Base-by-base conservation (phyloP, 2,329 filamentous ascomycete genomes). In the Colletotrichum sidae region DNA sequence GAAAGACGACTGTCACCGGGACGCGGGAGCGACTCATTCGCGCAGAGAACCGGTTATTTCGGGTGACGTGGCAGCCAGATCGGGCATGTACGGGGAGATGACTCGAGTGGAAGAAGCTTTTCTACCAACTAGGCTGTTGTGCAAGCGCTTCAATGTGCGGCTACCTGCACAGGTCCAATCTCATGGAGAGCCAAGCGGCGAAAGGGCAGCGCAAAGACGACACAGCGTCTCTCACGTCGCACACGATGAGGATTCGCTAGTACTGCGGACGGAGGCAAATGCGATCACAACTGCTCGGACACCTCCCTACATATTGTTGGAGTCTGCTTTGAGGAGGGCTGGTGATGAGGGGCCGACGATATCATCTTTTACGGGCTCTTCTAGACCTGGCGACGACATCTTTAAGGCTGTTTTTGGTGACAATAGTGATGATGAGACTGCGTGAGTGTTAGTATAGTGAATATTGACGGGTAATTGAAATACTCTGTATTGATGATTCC, bases 361-460 rank as follows among this genome's bases (percentile, higher is more conserved):
- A 6, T 25, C 25, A 25, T 25, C 25, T 49, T 34, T 13, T 45
- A 57, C 55, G 52, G 33, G 25, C 25, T 25, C 34, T 15, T 41
- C 51, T 2, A 57, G 57, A 35, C 62, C 61, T 45, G 51, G 49
- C 12, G 52, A 67, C 44, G 71, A 67, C 13, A 90, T 97, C 0
- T 94, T 97, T 72, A 92, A 88, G 70, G 92, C 93, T n/a, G 94
- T 98, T 37, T 98, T 98, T 84, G 95, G 94, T 6, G 93, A 94
- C 75, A 92, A 92, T 72, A 90, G 91, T 69, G 91, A 93, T 70
- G 90, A 93, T 60, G 68, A 67, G 25, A 25, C 25, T 25, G 4
- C 4, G 25, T 25, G 4, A 25, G 25, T 25, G 5, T 5, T 25
- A 25, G 25, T 25, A 5, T 25, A 25, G 25, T 25, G 2, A 17